Conservation (phyloP, 257 asterid species). For the Scutellaria minor region DNA sequence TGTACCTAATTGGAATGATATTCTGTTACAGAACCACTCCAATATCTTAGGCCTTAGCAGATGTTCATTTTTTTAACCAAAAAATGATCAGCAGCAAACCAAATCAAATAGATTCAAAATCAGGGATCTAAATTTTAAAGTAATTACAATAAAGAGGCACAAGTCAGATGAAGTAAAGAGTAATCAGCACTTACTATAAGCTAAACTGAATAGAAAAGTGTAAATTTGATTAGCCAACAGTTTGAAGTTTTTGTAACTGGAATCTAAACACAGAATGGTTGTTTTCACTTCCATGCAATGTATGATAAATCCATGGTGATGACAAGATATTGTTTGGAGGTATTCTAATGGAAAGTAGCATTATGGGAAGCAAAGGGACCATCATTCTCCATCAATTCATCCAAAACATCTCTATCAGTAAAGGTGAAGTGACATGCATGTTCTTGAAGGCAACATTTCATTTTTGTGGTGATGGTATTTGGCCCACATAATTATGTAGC, state of each 20-base stretch:
- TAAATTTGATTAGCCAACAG: slow-evolving; percentile 3
- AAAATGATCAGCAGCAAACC: neutral
- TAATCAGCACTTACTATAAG: slow-evolving; percentile 13
- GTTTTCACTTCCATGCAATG: slow-evolving; percentile 46
- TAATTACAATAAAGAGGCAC: neutral
- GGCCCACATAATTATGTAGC: slow-evolving; percentile 44
- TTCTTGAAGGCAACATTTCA: slow-evolving; percentile 46
- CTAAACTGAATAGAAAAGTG: neutral
- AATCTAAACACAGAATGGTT: slow-evolving; percentile 35
- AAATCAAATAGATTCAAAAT: neutral
- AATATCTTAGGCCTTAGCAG: neutral
- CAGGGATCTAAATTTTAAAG: slow-evolving; percentile 10
- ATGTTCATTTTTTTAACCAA: neutral
- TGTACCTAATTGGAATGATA: slow-evolving; percentile 25
- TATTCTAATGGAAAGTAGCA: slow-evolving; percentile 40
- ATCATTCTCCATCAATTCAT: slow-evolving; percentile 36
- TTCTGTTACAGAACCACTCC: neutral
- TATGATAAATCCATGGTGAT: slow-evolving; percentile 31
- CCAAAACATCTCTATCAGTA: slow-evolving; percentile 42
- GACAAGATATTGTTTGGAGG: slow-evolving; percentile 52
- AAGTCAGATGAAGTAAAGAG: slow-evolving; percentile 7
- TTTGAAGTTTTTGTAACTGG: slow-evolving; percentile 24
- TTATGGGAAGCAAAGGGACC: slow-evolving; percentile 50
- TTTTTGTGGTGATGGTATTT: slow-evolving; percentile 42
- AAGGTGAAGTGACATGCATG: slow-evolving; percentile 46